Evolutionary conservation across 805 yeast genomes (phyloP).

Genomic region (Lipomyces yamanashiensis): DNA sequence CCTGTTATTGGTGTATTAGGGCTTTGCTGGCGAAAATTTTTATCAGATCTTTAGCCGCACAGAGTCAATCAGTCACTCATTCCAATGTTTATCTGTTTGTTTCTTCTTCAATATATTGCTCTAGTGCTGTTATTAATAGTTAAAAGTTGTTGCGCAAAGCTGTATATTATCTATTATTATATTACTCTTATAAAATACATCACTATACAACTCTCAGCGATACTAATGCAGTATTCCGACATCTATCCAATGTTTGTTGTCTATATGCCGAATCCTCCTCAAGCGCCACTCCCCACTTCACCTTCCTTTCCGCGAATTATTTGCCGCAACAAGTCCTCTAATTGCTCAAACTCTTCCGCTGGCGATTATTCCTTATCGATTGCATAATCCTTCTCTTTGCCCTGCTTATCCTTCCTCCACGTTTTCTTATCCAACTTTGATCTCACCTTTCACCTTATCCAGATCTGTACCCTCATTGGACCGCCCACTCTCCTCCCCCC

Average conservation of each 20-base stretch:
- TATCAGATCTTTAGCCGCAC: slow-evolving; percentile 17
- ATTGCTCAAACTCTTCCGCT: neutral
- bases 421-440: no score
- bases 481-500: no score
- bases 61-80: neutral
- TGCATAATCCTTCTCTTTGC: neutral
- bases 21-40: neutral
- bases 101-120: no score
- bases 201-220: no score
- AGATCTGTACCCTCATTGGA: no score
- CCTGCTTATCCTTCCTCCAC: no score
- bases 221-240: neutral
- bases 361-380: neutral
- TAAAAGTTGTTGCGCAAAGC: no score
- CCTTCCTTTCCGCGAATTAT: neutral
- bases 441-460: no score
- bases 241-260: slow-evolving; percentile 3
- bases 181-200: no score
- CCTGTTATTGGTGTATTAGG: neutral
- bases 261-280: neutral
- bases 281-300: neutral
- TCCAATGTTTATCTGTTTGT: neutral
- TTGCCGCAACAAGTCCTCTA: neutral
- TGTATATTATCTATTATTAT: no score
- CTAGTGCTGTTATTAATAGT: no score